Percentiles rank a stretch among this genome's conserved stretches.
phyloP scores from a whole-genome alignment of 2,329 filamentous ascomycete genomes.

The Tolypocladium endophyticum region DNA sequence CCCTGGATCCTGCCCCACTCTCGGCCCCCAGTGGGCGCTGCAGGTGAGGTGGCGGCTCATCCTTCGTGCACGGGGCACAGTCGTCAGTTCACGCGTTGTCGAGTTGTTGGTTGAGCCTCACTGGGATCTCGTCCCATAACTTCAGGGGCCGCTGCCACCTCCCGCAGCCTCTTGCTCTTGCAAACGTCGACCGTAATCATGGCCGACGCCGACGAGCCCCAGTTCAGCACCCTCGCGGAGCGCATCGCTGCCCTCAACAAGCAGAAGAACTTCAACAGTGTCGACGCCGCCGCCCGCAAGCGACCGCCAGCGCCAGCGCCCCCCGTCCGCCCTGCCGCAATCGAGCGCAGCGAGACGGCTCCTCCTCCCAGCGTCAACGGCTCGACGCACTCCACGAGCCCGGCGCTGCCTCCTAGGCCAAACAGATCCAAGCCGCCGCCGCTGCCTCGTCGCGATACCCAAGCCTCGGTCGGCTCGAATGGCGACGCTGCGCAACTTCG shows the following conservation, averaged over 20 bases:
- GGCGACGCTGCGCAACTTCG: constrained; percentile 8
- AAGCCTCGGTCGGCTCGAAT: constrained; percentile 6
- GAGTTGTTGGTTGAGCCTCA: not conserved
- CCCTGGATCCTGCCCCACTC: not conserved
- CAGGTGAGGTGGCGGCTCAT: not conserved
- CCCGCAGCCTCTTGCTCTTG: not conserved
- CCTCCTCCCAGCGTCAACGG: constrained; percentile 16
- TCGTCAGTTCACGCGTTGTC: not conserved
- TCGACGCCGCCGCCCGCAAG: constrained; percentile 30
- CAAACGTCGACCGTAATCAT: constrained; percentile 22
- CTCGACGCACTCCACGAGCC: constrained; percentile 16
- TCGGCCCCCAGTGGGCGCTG: not conserved
- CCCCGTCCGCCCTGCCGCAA: constrained; percentile 29
- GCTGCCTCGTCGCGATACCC: constrained; percentile 21
- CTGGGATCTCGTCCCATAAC: not conserved
- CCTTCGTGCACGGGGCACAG: not conserved
- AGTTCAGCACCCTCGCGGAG: constrained; percentile 49
- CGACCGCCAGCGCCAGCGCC: constrained; percentile 25
- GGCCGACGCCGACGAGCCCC: constrained; percentile 52
- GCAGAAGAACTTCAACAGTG: constrained; percentile 45
- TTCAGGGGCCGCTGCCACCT: not conserved
- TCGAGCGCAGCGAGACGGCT: constrained; percentile 21
- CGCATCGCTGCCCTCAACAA: constrained; percentile 54
- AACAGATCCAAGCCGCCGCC: constrained; percentile 18
- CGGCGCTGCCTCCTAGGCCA: constrained; percentile 28